phyloP scores from a whole-genome alignment of 306 rosid genomes.

The Sphenostylis stenocarpa region DNA sequence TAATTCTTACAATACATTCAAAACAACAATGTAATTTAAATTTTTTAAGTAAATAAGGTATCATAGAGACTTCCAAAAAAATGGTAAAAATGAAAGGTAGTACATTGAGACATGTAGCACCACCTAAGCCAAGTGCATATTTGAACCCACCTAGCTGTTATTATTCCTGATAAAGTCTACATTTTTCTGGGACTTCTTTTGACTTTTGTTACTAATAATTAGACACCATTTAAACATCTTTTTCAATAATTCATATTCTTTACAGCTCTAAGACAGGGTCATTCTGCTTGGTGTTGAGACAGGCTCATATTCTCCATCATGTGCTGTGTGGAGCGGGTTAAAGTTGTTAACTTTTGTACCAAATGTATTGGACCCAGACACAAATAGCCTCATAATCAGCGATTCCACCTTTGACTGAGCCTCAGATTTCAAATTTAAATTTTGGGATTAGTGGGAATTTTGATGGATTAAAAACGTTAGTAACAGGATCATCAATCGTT shows the following conservation, averaged over 20 bases:
- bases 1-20: too few species aligned
- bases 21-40: too few species aligned
- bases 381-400: slow-evolving; percentile 28
- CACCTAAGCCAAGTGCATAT: slow-evolving; percentile 1
- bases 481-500: slow-evolving; percentile 18
- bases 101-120: slow-evolving; percentile 23
- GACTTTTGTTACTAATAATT: slow-evolving; percentile 25
- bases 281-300: neutral
- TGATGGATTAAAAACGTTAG: slow-evolving; percentile 5
- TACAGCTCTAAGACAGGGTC: slow-evolving; percentile 12
- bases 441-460: slow-evolving; percentile 24
- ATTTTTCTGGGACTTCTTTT: neutral
- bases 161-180: slow-evolving; percentile 7
- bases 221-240: slow-evolving; percentile 20
- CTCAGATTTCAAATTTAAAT: slow-evolving; percentile 24
- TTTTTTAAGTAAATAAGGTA: too few species aligned
- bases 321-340: slow-evolving; percentile 6
- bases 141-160: slow-evolving; percentile 30
- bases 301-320: slow-evolving; percentile 28
- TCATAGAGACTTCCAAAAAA: too few species aligned
- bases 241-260: slow-evolving; percentile 32
- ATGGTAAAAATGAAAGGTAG: too few species aligned
- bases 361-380: slow-evolving; percentile 1
- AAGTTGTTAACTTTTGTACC: slow-evolving; percentile 32
- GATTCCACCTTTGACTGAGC: slow-evolving; percentile 27